A percentile compares a stretch with the other conserved stretches of the same genome.
phyloP scores from a whole-genome alignment of 2,329 filamentous ascomycete species.

The Exserohilum rostratum region DNA sequence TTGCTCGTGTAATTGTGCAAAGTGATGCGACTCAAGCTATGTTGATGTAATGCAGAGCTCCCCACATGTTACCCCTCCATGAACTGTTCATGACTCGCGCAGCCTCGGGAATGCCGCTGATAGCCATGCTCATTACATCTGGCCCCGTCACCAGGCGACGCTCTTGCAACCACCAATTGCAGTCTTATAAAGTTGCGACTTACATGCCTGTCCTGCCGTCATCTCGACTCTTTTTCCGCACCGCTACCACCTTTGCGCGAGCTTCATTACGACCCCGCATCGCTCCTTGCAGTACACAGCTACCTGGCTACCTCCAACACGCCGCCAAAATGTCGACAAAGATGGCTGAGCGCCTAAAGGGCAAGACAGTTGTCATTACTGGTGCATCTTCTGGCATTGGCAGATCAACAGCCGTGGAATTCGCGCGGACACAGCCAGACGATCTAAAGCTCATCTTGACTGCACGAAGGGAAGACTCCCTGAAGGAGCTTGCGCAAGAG shows the following conservation, averaged over 20 bases:
- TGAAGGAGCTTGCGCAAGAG: constrained; percentile 76
- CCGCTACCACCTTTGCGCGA: constrained; percentile 20
- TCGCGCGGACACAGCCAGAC: constrained; percentile 81
- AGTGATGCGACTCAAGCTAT: constrained; percentile 5
- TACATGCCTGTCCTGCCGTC: constrained; percentile 30
- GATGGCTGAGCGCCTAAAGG: constrained; percentile 80
- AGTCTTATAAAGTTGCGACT: constrained; percentile 8
- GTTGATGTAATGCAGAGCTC: constrained; percentile 9
- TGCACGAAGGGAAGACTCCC: constrained; percentile 79
- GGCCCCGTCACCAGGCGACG: constrained; percentile 1
- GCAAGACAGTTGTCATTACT: constrained; percentile 91
- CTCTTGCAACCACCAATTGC: constrained; percentile 5
- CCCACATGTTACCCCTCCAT: constrained; percentile 15
- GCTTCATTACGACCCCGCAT: constrained; percentile 20
- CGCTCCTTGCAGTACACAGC: constrained; percentile 8
- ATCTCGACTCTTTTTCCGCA: constrained; percentile 20
- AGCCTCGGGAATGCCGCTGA: constrained; percentile 18
- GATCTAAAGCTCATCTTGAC: constrained; percentile 85
- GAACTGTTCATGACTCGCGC: constrained; percentile 22
- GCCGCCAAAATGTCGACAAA: constrained; percentile 68
- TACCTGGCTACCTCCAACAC: constrained; percentile 18
- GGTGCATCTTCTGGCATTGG: constrained; percentile 95
- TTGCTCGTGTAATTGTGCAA: neutral
- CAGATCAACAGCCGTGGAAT: constrained; percentile 81
- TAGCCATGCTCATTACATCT: constrained; percentile 8